Evolutionary conservation across 306 rosid species (phyloP).

Genomic region (Mimosa pudica): DNA sequence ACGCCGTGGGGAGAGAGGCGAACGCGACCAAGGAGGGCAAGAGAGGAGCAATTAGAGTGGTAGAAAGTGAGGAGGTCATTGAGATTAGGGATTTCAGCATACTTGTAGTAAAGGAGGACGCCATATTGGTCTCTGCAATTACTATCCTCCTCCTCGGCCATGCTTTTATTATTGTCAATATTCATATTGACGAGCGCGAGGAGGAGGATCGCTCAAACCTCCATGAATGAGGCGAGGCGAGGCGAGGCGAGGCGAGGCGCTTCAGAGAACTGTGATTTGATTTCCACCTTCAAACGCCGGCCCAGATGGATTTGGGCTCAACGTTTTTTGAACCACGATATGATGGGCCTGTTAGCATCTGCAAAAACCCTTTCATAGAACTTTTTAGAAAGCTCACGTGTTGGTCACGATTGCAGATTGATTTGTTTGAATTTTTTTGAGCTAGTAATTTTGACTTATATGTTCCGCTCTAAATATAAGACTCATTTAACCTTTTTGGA

Average conservation of each 20-base stretch:
- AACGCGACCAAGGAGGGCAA: slow-evolving; percentile 81
- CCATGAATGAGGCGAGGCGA: background rate
- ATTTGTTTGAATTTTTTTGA: too few relatives aligned
- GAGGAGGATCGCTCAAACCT: background rate
- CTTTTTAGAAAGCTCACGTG: too few relatives aligned
- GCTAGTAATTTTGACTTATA: too few relatives aligned
- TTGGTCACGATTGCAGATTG: too few relatives aligned
- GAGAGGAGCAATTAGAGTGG: slow-evolving; percentile 72
- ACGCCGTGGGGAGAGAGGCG: slow-evolving; percentile 85
- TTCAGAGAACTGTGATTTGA: background rate
- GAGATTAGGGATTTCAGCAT: slow-evolving; percentile 60
- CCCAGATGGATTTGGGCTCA: background rate
- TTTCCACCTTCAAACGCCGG: background rate
- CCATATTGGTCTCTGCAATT: slow-evolving; percentile 49
- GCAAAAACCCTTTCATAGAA: background rate
- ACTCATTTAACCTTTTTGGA: too few relatives aligned
- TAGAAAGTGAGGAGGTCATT: slow-evolving; percentile 62
- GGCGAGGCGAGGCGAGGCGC: background rate
- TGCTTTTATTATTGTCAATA: slow-evolving; percentile 4
- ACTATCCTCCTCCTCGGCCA: slow-evolving; percentile 39
- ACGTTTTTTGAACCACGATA: too few relatives aligned
- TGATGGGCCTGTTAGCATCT: background rate
- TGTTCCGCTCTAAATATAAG: too few relatives aligned
- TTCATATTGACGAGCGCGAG: too few relatives aligned
- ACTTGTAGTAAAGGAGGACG: slow-evolving; percentile 75